Evolutionary conservation across 2,329 filamentous ascomycete species (phyloP).

Genomic region (Penicillium sp.): DNA sequence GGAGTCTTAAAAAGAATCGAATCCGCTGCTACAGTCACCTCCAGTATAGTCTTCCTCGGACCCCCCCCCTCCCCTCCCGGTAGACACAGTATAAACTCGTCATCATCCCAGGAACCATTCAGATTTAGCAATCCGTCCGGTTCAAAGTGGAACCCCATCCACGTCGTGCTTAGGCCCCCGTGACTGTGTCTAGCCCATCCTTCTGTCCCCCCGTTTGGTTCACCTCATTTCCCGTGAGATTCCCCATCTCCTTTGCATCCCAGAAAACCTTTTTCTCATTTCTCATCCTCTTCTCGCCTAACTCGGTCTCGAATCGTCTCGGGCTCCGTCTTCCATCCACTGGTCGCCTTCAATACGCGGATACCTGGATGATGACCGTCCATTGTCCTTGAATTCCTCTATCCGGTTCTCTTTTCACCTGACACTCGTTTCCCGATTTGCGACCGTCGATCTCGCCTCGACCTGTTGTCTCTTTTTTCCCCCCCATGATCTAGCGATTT

Average conservation of each 20-base stretch:
- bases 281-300: constrained; percentile 16
- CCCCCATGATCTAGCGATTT: constrained; percentile 29
- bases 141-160: constrained; percentile 8
- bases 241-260: constrained; percentile 3
- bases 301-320: constrained; percentile 3
- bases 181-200: constrained; percentile 5
- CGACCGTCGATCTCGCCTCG: constrained; percentile 1
- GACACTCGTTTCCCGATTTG: constrained; percentile 26
- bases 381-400: constrained; percentile 12
- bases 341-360: constrained; percentile 13
- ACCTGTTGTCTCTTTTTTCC: constrained; percentile 12
- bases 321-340: not conserved
- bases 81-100: not conserved
- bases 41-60: no score
- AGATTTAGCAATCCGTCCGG: not conserved
- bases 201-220: not conserved
- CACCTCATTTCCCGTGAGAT: constrained; percentile 12
- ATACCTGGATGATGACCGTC: constrained; percentile 32
- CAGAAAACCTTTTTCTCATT: constrained; percentile 8
- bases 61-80: no score
- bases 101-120: not conserved
- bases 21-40: not conserved
- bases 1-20: not conserved
- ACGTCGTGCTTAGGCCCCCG: constrained; percentile 10
- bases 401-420: constrained; percentile 16